These are phyloP conservation scores for Psilocybe tampanensis DNA, from an alignment of 768 basidiomycete genomes.

Conservation along the genomic window DNA sequence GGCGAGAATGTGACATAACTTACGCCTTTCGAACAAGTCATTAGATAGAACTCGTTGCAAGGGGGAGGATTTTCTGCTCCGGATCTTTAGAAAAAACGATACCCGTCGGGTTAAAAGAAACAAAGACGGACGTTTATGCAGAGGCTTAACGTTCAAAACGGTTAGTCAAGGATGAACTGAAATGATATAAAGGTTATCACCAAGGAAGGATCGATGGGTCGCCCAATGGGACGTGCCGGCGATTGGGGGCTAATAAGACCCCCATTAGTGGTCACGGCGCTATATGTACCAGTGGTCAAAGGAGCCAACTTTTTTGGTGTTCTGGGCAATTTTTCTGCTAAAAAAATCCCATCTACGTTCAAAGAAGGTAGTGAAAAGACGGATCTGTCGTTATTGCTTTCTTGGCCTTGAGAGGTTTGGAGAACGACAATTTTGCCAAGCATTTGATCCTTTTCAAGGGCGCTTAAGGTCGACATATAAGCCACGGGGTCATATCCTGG, in stretches of 20 bases:
- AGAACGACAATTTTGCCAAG: slow-evolving; percentile 69
- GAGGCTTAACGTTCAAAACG: slow-evolving; percentile 48
- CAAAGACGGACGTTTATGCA: slow-evolving; percentile 69
- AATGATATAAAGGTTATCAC: slow-evolving; percentile 36
- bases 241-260: slow-evolving; percentile 73
- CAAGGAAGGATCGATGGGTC: slow-evolving; percentile 63
- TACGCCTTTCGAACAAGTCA: slow-evolving; percentile 82
- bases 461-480: slow-evolving; percentile 58
- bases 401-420: slow-evolving; percentile 45
- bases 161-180: slow-evolving; percentile 10
- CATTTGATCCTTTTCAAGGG: slow-evolving; percentile 62
- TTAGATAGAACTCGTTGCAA: slow-evolving; percentile 84
- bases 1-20: slow-evolving; percentile 18
- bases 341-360: slow-evolving; percentile 52
- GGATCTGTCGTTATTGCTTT: slow-evolving; percentile 33
- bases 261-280: slow-evolving; percentile 50
- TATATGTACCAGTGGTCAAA: slow-evolving; percentile 45
- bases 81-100: slow-evolving; percentile 9
- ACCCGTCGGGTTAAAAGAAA: neutral
- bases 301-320: slow-evolving; percentile 46
- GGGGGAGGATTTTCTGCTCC: slow-evolving; percentile 78
- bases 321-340: slow-evolving; percentile 39
- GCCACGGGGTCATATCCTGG: slow-evolving; percentile 58
- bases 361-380: slow-evolving; percentile 56
- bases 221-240: slow-evolving; percentile 46